Evolutionary conservation across 2,329 filamentous ascomycete species (phyloP), one percentile per base, ranked within the genome.

Genomic region (Calonectria hongkongensis): DNA sequence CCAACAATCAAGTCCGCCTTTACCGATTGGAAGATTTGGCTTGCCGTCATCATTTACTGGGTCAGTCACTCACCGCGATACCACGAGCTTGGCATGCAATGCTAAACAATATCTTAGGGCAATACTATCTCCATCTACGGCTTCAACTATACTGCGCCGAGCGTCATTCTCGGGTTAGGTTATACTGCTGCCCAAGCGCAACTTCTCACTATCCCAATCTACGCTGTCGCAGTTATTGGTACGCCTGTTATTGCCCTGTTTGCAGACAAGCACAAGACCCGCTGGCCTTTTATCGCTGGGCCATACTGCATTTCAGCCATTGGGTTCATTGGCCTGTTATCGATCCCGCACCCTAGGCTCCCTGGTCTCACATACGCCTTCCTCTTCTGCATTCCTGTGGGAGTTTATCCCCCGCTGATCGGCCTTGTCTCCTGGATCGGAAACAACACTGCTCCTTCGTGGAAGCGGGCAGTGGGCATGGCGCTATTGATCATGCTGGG

Each of bases 11-110:
- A 12, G 25, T 50, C 36, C 1, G 47, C 39, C 15, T 36, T 72
- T n/a, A 13, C 33, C 2, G 70, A 72, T 25, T 72, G 70, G 70
- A 72, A 69, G 48, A 65, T 72, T 21, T 72, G 66, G 65, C 43
- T 65, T 16, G 39, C 70, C 8, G 64, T 71, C 16, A 41, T 71
- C 39, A 62, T 71, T n/a, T 71, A 63, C 18, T 67, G 63, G 69
- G 66, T 43, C 15, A 68, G 33, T 16, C 36, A 62, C 3, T 4
- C 15, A 21, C 4, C 4, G 2, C 4, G 18, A 18, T 16, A 41
- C 9, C 8, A 1, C 3, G 25, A n/a, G n/a, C 18, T 58, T 30
- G 4, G 7, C 4, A 18, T 21, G 25, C 6, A 28, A 50, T 43
- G 25, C 30, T 48, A 10, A 30, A 39, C 16, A 8, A 13, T 28